Percentiles rank a stretch among this genome's conserved stretches.
phyloP scores from a whole-genome alignment of 179 eudicot genomes.

The Carnegiea gigantea region DNA sequence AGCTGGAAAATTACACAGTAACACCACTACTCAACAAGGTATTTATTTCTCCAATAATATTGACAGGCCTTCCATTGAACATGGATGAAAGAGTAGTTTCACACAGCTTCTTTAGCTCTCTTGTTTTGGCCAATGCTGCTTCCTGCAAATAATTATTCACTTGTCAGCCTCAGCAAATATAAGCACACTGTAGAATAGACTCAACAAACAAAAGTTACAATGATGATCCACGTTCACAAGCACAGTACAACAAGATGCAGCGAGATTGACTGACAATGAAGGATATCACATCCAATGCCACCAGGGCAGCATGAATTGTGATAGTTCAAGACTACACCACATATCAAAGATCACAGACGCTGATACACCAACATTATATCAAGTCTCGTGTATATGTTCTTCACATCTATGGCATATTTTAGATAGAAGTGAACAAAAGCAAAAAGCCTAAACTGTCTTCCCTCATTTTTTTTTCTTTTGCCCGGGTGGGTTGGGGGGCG shows the following conservation, averaged over 20 bases:
- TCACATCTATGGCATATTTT: not conserved
- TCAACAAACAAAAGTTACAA: not conserved
- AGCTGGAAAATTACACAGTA: conserved; percentile 26
- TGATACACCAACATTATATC: not conserved
- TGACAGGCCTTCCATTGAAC: conserved; percentile 93
- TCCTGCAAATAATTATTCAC: conserved; percentile 51
- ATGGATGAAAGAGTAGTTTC: conserved; percentile 79
- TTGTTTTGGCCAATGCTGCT: conserved; percentile 72
- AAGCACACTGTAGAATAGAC: not conserved
- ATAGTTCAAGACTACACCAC: not conserved
- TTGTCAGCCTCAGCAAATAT: conserved; percentile 1
- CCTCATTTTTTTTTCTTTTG: not conserved
- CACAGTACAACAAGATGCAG: conserved; percentile 6
- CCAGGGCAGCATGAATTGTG: not conserved
- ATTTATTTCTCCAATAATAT: conserved; percentile 93
- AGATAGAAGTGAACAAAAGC: not conserved
- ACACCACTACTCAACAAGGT: conserved; percentile 56
- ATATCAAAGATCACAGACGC: not conserved
- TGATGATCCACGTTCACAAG: too few relatives aligned
- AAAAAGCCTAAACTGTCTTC: not conserved
- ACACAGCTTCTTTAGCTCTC: conserved; percentile 90
- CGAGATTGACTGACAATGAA: not conserved
- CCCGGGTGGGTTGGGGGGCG: too few relatives aligned
- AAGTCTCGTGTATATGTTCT: not conserved
- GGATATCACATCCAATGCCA: not conserved